Base-by-base conservation (phyloP, 345 rosid species). In the Anastatica hierochuntica region DNA sequence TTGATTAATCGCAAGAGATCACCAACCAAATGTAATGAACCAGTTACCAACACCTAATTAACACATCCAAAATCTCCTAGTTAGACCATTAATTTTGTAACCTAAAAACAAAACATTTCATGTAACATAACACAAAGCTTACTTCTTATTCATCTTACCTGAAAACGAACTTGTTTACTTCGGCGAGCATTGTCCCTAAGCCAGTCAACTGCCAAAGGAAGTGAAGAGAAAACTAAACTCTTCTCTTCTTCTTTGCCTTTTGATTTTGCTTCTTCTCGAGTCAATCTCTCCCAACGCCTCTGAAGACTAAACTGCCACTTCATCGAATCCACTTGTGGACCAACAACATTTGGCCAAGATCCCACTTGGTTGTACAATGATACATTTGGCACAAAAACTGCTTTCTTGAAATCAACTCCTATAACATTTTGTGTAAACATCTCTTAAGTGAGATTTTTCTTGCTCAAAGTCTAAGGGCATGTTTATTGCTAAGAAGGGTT, bases 11-110 rank as follows among this genome's bases (percentile, higher is more conserved):
- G 78, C 74, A 92, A 60, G 26, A 83, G 82, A 60, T 92, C 98
- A 26, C 98, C 98, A 53, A 92, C 86, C 15, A 92, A 94, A 64
- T 88, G 94, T 56, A 88, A 71, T 3, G 98, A 92, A 18, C 97
- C 95, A 0, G 95, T 74, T 23, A 92, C 90, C 26, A 92, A 85
- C 46, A 92, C 95, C 97, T 84, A 70, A n/a, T n/a, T n/a, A n/a
- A n/a, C n/a, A 57, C 34, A 43, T 31, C 56, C 33, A 43, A 30
- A 36, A 57, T 1, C 36, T 30, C n/a, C 1, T 6, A 20, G 16
- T 43, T 44, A 58, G 42, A 46, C 20, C 40, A 49, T 27, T 29
- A 29, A 29, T 26, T 37, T 34, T 65, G 11, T 44, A 38, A 37
- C 15, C 12, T 26, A 10, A 31, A 2, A n/a, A 5, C 13, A 43